Conservation (phyloP, 2,329 filamentous ascomycete species). For the Elsinoe necatrix region DNA sequence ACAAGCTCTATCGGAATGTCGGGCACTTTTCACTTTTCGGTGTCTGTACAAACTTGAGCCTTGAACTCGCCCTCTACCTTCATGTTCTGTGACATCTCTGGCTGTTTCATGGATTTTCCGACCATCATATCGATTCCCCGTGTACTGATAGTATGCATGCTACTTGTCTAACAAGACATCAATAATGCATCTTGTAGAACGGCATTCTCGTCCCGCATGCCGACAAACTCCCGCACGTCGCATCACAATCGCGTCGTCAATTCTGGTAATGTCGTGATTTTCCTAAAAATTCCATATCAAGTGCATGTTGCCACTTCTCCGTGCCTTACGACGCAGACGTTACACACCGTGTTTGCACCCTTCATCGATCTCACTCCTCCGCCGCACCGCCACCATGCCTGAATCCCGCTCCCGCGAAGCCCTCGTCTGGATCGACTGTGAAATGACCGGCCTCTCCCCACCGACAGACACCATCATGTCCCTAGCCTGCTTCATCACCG, state of each 20-base stretch:
- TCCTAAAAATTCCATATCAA: background rate
- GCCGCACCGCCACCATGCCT: constrained; percentile 27
- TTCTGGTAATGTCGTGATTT: background rate
- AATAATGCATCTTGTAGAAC: too few species aligned
- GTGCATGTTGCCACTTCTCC: background rate
- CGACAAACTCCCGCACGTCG: background rate
- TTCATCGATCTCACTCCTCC: too few species aligned
- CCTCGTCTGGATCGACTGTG: constrained; percentile 80
- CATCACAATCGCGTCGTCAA: background rate
- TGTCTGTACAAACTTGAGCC: too few species aligned
- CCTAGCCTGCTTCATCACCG: constrained; percentile 86
- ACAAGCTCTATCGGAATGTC: background rate
- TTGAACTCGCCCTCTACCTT: too few species aligned
- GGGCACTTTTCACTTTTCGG: background rate
- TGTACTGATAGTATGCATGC: too few species aligned
- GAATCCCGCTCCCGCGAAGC: constrained; percentile 51
- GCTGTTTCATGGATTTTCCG: too few species aligned
- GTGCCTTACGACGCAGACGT: background rate
- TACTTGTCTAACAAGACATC: too few species aligned
- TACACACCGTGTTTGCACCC: too few species aligned
- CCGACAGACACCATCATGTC: constrained; percentile 79
- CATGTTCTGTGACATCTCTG: too few species aligned
- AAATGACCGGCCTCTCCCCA: constrained; percentile 86
- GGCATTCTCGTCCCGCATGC: too few species aligned
- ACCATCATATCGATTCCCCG: background rate